phyloP scores from a whole-genome alignment of 805 yeast genomes.

The Candida succiphila region DNA sequence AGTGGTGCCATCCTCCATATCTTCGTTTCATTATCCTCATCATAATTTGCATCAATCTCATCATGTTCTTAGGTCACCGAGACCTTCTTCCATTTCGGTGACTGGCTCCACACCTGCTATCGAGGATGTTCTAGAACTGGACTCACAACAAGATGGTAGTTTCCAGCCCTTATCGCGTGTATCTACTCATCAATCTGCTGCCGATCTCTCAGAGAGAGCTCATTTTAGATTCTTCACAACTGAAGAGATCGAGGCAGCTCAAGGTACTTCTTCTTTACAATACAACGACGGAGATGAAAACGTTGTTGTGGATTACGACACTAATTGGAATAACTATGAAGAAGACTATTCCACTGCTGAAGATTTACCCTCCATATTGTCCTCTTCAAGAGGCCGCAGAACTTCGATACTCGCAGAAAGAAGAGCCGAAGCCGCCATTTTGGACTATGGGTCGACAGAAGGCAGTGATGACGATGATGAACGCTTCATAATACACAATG shows the following conservation, averaged over 20 bases:
- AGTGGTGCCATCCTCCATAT: slow-evolving; percentile 66
- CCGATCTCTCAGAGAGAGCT: slow-evolving; percentile 26
- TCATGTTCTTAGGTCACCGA: slow-evolving; percentile 12
- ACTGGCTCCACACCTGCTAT: not conserved
- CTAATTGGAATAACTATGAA: slow-evolving; percentile 61
- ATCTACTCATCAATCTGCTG: slow-evolving; percentile 25
- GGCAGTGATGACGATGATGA: slow-evolving; percentile 13
- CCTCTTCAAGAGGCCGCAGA: not conserved
- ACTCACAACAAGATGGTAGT: slow-evolving; percentile 18
- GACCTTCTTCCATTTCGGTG: slow-evolving; percentile 7
- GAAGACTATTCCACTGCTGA: slow-evolving; percentile 24
- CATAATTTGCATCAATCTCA: not conserved
- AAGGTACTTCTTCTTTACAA: slow-evolving; percentile 73
- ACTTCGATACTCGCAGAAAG: not conserved
- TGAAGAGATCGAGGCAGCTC: slow-evolving; percentile 78
- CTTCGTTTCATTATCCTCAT: slow-evolving; percentile 51
- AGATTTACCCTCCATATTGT: slow-evolving; percentile 5
- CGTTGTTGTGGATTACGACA: slow-evolving; percentile 56
- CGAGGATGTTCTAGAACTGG: slow-evolving; percentile 5
- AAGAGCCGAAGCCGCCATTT: not conserved
- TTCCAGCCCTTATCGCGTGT: slow-evolving; percentile 25
- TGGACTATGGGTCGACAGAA: slow-evolving; percentile 7
- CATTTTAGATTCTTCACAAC: slow-evolving; percentile 76
- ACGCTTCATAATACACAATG: slow-evolving; percentile 3
- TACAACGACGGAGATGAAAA: slow-evolving; percentile 24